Evolutionary conservation across 2,329 filamentous ascomycete genomes (phyloP), one percentile per base, ranked within the genome.

Genomic region (Aciculosporium take): DNA sequence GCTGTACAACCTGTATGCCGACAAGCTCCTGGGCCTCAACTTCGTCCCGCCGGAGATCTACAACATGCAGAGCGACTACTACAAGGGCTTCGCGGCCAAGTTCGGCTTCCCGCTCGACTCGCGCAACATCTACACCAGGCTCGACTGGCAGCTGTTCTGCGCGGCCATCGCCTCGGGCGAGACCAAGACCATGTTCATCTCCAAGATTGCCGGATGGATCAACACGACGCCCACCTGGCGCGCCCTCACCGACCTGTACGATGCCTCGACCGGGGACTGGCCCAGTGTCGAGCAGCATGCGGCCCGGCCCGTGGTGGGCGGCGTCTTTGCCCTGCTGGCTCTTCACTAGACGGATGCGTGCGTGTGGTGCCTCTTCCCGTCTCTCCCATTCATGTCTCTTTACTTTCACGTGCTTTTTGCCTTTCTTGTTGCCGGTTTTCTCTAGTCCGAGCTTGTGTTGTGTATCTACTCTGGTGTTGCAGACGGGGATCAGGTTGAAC

Each of bases 51-150:
- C 79, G 48, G 68, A 69, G 47, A 71, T 94, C 53, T 94, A 91
- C 66, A 73, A 77, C 46, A 79, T 79, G 56, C 85, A 94, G 59
- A 83, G 76, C 24, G 61, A 69, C 43, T 93, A 84, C 71, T 94
- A 94, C 65, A 72, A 72, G 8, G 75, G 84, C 3, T 74, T n/a
- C n/a, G n/a, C 79, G 39, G 76, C 82, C 46, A 74, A 77, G 53
- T 91, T 84, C 59, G 86, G 84, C n/a, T 69, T 93, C 1, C 81
- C 85, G 0, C 76, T 94, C 8, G 86, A 94, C 63, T 81, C 75
- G 35, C 76, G 86, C 37, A 84, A 91, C 61, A 65, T 79, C 1
- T 89, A 86, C 64, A 83, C 84, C 47, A 94, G 94, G 64, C 77
- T 76, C 1, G 86, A 94, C 64, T 94, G 86, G 86, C 78, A 88